A percentile compares a stretch with the other conserved stretches of the same genome.
These are phyloP conservation scores for Podospora pseudoanserina DNA, from an alignment of 495 filamentous ascomycete species.

Conservation along the genomic window DNA sequence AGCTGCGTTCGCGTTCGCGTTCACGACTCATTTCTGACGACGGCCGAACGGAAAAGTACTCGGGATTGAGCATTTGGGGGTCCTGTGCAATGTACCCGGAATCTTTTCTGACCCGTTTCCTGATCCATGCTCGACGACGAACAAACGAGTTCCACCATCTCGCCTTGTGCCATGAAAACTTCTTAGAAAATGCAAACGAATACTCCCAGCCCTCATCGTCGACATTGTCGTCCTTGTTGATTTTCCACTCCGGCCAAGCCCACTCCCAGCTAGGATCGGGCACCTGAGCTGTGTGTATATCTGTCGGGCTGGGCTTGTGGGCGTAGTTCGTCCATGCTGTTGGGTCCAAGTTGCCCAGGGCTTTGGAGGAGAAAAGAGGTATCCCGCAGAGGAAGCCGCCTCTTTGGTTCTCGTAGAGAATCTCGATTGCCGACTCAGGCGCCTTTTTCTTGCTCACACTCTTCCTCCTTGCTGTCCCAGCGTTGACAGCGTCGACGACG, in stretches of 20 bases:
- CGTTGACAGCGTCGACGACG: not conserved
- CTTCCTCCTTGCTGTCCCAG: not conserved
- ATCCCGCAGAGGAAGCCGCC: conserved; percentile 84
- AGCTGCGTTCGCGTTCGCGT: conserved; percentile 13
- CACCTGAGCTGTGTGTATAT: conserved; percentile 85
- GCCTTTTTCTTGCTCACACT: conserved; percentile 22
- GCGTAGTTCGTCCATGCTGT: conserved; percentile 76
- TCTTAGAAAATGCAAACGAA: conserved; percentile 73
- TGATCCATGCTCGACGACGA: conserved; percentile 79
- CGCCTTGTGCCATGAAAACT: conserved; percentile 85
- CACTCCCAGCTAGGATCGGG: conserved; percentile 96
- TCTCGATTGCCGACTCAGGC: conserved; percentile 65
- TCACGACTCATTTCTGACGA: conserved; percentile 34
- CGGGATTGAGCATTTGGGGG: conserved; percentile 65
- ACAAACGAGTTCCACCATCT: conserved; percentile 93
- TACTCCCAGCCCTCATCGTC: conserved; percentile 98
- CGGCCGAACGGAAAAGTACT: conserved; percentile 82
- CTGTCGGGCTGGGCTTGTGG: conserved; percentile 69
- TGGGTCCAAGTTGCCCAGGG: conserved; percentile 84
- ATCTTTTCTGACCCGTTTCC: conserved; percentile 68
- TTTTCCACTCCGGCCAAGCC: conserved; percentile 91
- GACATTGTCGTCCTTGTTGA: conserved; percentile 76
- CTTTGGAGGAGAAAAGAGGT: conserved; percentile 78
- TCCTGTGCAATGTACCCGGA: conserved; percentile 36
- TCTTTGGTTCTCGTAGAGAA: conserved; percentile 91